phyloP scores from a whole-genome alignment of 1,284 basidiomycete genomes.

The Ustilago cynodontis region DNA sequence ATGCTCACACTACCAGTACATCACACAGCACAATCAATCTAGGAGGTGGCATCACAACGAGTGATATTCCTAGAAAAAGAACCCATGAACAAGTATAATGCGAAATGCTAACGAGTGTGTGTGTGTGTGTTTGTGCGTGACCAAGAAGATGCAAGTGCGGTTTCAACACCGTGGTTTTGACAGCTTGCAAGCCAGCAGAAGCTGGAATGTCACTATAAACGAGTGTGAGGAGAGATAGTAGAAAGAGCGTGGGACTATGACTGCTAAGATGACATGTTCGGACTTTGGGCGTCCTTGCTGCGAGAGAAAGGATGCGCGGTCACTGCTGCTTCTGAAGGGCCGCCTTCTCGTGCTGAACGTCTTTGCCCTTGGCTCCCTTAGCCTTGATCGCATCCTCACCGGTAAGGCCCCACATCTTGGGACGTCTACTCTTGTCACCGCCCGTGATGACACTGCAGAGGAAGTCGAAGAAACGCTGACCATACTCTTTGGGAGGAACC shows the following conservation, averaged over 20 bases:
- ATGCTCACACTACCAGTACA: background rate
- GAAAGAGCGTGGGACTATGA: conserved; percentile 8
- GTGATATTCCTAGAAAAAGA: conserved; percentile 4
- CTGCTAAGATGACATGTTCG: no score
- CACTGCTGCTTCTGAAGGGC: conserved; percentile 23
- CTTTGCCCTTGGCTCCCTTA: conserved; percentile 11
- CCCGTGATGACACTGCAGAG: conserved; percentile 53
- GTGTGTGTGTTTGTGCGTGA: background rate
- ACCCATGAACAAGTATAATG: background rate
- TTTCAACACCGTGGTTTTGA: background rate
- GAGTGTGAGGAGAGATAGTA: background rate
- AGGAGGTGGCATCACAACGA: background rate
- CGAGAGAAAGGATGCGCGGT: conserved; percentile 2
- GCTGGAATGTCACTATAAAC: background rate
- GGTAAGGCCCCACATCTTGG: conserved; percentile 53
- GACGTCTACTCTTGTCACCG: conserved; percentile 52
- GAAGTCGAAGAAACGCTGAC: conserved; percentile 63
- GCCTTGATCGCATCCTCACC: conserved; percentile 19
- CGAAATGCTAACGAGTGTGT: conserved; percentile 1
- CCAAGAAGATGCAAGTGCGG: background rate
- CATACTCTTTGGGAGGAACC: conserved; percentile 66
- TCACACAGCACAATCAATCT: no score
- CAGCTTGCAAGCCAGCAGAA: background rate
- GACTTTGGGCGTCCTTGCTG: background rate
- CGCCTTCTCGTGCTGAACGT: conserved; percentile 1